These are phyloP conservation scores for Skeletonema potamos DNA, from an alignment of 108 stramenopile species.

Conservation along the genomic window DNA sequence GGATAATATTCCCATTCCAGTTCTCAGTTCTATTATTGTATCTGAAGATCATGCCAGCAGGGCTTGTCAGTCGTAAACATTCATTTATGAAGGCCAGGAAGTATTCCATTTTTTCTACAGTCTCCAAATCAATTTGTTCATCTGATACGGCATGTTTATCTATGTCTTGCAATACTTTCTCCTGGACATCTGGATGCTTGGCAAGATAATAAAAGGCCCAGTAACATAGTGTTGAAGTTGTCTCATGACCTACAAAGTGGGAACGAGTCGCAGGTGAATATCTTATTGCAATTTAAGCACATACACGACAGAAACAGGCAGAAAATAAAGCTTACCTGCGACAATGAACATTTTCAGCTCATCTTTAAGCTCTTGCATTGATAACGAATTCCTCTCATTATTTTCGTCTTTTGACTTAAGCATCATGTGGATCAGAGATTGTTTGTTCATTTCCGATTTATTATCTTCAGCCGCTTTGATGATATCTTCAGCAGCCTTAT, in stretches of 20 bases:
- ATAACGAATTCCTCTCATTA: conserved; percentile 7
- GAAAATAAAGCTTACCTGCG: conserved; percentile 8
- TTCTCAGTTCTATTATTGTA: background rate
- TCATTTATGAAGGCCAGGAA: conserved; percentile 50
- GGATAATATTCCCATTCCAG: background rate
- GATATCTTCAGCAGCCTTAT: conserved; percentile 39
- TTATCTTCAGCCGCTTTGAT: conserved; percentile 27
- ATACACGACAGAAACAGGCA: background rate
- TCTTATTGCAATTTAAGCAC: background rate
- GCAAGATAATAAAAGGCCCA: conserved; percentile 50
- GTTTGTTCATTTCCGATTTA: background rate
- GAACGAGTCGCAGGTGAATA: background rate
- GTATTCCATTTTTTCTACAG: conserved; percentile 51
- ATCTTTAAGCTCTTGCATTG: conserved; percentile 41
- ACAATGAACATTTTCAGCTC: conserved; percentile 59
- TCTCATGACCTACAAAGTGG: conserved; percentile 52
- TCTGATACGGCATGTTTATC: conserved; percentile 15
- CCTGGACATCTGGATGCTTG: conserved; percentile 40
- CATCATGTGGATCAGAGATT: conserved; percentile 44
- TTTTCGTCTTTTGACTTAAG: conserved; percentile 22
- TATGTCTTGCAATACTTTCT: conserved; percentile 48
- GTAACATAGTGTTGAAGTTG: conserved; percentile 52
- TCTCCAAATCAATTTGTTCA: conserved; percentile 20
- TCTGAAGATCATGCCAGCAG: conserved; percentile 2
- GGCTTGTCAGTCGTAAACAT: conserved; percentile 47